A percentile compares a stretch with the other conserved stretches of the same genome.
phyloP scores from a whole-genome alignment of 2,329 filamentous ascomycete species.

The Aureobasidium sp. region DNA sequence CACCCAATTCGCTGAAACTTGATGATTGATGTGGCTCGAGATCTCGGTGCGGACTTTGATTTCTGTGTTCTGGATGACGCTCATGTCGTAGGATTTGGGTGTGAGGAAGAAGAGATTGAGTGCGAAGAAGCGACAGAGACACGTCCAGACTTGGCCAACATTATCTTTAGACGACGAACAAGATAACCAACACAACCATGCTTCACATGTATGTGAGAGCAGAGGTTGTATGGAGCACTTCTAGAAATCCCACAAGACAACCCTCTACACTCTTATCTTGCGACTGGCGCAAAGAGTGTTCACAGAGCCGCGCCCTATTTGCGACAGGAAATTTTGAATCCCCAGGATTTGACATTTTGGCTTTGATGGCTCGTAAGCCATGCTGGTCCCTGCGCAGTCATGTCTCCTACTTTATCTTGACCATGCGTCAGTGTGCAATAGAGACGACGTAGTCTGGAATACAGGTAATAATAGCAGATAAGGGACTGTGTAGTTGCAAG shows the following conservation, averaged over 20 bases:
- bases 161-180: background rate
- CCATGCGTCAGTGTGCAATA: background rate
- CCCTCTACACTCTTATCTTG: background rate
- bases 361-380: background rate
- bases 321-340: background rate
- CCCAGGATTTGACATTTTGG: background rate
- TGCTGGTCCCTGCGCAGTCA: background rate
- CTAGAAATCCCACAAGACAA: background rate
- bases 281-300: background rate
- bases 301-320: background rate
- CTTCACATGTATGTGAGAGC: too few species aligned
- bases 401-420: background rate
- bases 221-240: background rate
- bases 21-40: background rate
- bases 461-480: background rate
- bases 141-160: background rate
- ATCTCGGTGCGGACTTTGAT: background rate
- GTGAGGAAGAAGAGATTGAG: background rate
- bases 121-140: background rate
- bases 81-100: background rate
- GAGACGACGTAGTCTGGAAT: background rate
- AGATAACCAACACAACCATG: background rate
- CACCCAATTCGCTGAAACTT: background rate
- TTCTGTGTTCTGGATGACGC: background rate
- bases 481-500: background rate